Percentiles rank a stretch among this genome's conserved stretches.
phyloP scores from a whole-genome alignment of 257 asterid genomes.

The Nicotiana paniculata region DNA sequence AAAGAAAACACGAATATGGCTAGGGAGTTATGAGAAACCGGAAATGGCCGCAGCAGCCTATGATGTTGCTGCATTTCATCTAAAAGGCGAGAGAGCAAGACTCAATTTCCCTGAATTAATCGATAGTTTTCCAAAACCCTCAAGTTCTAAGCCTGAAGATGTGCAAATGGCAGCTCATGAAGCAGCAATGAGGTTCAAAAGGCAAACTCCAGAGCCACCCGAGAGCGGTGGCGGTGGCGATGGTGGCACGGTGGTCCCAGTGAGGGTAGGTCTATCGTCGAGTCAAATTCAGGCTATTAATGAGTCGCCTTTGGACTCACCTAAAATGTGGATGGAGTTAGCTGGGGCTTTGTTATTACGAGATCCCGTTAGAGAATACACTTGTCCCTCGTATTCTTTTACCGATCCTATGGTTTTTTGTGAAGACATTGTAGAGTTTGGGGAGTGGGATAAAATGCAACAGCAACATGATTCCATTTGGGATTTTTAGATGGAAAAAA shows the following conservation, averaged over 20 bases:
- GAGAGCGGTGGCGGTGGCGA: background rate
- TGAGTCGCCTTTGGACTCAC: constrained; percentile 59
- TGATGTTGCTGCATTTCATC: constrained; percentile 51
- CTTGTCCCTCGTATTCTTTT: background rate
- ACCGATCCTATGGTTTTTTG: background rate
- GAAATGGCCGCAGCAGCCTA: constrained; percentile 68
- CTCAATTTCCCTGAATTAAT: constrained; percentile 46
- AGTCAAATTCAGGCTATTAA: constrained; percentile 58
- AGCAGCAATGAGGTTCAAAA: constrained; percentile 36
- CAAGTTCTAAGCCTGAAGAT: constrained; percentile 27
- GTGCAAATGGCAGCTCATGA: constrained; percentile 44
- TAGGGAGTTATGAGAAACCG: constrained; percentile 50
- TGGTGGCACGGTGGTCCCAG: constrained; percentile 8
- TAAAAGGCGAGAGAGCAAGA: constrained; percentile 36
- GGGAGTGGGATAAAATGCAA: constrained; percentile 25
- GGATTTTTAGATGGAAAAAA: background rate
- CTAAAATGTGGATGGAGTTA: constrained; percentile 57
- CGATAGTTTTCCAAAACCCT: constrained; percentile 34
- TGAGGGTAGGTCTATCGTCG: constrained; percentile 39
- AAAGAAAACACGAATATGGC: constrained; percentile 49
- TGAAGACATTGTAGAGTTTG: constrained; percentile 13
- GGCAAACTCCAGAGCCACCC: background rate
- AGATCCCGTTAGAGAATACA: background rate
- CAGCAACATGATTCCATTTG: constrained; percentile 21
- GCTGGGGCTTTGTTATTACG: constrained; percentile 11